A percentile compares a stretch with the other conserved stretches of the same genome.
Evolutionary conservation across 1,139 yeast species (phyloP).

Genomic region (Groenewaldozyma sp.): DNA sequence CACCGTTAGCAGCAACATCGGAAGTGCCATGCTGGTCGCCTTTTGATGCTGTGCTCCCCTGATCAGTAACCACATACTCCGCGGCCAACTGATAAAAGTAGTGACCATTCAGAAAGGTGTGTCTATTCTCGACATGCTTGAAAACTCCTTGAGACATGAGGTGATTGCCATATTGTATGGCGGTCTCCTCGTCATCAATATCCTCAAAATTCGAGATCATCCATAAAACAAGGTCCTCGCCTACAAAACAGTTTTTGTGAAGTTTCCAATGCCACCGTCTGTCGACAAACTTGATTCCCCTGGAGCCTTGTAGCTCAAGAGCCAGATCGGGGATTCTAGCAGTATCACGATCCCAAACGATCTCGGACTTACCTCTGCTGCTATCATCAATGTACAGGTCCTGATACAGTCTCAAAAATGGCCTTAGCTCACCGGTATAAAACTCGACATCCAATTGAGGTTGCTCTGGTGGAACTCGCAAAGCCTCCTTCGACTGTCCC

Average conservation of each 20-base stretch:
- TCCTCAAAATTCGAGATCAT: slow-evolving; percentile 68
- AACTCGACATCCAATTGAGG: slow-evolving; percentile 50
- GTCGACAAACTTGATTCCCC: slow-evolving; percentile 56
- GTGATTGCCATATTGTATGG: slow-evolving; percentile 66
- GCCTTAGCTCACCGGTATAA: slow-evolving; percentile 77
- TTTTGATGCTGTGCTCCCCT: neutral
- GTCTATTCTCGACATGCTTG: slow-evolving; percentile 73
- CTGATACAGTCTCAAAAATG: slow-evolving; percentile 47
- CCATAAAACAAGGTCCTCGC: slow-evolving; percentile 84
- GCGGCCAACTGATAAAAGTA: slow-evolving; percentile 71
- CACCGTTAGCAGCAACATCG: no score
- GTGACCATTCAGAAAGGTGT: slow-evolving; percentile 83
- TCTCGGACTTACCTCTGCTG: slow-evolving; percentile 13
- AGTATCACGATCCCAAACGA: slow-evolving; percentile 31
- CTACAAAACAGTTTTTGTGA: slow-evolving; percentile 72
- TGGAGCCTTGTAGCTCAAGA: slow-evolving; percentile 49
- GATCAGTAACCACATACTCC: slow-evolving; percentile 34
- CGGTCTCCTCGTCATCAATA: slow-evolving; percentile 72
- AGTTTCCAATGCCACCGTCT: slow-evolving; percentile 86
- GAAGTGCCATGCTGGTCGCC: neutral
- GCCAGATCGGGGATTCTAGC: slow-evolving; percentile 46
- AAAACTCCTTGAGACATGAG: slow-evolving; percentile 66
- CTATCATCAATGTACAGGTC: slow-evolving; percentile 13
- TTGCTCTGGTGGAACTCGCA: neutral
- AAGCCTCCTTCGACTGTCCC: neutral